These are phyloP conservation scores for Iberis amara DNA, from an alignment of 441 rosid genomes.

Conservation along the genomic window DNA sequence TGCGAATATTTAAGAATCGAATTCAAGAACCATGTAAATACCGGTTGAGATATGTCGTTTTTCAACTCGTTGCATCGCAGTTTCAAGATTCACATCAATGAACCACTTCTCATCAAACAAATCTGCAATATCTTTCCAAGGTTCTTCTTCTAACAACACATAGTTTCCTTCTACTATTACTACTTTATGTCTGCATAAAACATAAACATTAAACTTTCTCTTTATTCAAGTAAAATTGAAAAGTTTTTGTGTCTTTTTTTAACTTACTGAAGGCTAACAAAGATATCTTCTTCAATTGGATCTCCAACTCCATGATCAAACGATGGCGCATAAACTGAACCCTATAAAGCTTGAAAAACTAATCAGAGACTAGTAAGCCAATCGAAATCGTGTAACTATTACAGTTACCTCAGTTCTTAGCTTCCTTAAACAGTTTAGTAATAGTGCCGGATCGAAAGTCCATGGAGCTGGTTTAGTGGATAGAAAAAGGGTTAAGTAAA, in stretches of 20 bases:
- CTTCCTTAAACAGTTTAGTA: slow-evolving; percentile 64
- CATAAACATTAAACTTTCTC: too few relatives aligned
- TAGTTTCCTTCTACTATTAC: slow-evolving; percentile 87
- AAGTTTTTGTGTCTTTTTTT: too few relatives aligned
- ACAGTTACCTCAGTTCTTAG: slow-evolving; percentile 60
- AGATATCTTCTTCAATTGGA: slow-evolving; percentile 83
- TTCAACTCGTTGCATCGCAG: slow-evolving; percentile 71
- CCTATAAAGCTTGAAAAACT: slow-evolving; percentile 41
- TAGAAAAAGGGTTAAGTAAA: slow-evolving; percentile 18
- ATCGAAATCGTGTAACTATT: neutral
- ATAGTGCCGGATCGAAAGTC: slow-evolving; percentile 64
- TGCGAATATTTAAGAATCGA: neutral
- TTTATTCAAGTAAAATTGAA: too few relatives aligned
- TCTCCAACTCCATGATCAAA: slow-evolving; percentile 93
- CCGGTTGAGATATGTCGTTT: slow-evolving; percentile 76
- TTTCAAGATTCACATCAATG: slow-evolving; percentile 65
- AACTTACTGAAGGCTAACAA: slow-evolving; percentile 79
- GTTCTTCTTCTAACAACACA: slow-evolving; percentile 52
- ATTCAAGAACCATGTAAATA: slow-evolving; percentile 17
- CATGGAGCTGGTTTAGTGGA: slow-evolving; percentile 65
- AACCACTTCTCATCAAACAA: slow-evolving; percentile 89
- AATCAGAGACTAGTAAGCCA: slow-evolving; percentile 12
- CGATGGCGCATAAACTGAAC: slow-evolving; percentile 76
- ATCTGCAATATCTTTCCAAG: slow-evolving; percentile 66
- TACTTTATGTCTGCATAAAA: slow-evolving; percentile 67